Conservation (phyloP, 441 rosid genomes). For the Syzygium syzygioides region DNA sequence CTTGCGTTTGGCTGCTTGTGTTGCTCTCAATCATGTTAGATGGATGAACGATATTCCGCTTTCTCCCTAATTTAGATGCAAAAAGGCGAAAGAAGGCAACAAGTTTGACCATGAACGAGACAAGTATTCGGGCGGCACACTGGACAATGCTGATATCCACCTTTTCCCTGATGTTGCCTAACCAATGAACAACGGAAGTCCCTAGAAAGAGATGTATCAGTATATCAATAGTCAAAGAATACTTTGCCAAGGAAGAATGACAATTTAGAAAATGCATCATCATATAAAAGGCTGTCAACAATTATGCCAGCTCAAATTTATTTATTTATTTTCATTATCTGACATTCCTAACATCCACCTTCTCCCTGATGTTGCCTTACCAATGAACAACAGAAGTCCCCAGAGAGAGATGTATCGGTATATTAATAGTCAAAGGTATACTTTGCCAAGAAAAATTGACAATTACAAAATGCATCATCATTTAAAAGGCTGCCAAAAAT, state of each 20-base stretch:
- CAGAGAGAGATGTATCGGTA: slow-evolving; percentile 13
- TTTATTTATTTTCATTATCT: neutral
- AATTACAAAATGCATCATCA: neutral
- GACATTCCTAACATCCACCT: slow-evolving; percentile 32
- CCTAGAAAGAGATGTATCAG: slow-evolving; percentile 27
- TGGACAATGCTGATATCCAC: slow-evolving; percentile 33
- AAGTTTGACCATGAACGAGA: slow-evolving; percentile 45
- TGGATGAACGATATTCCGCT: slow-evolving; percentile 40
- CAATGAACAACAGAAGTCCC: slow-evolving; percentile 34
- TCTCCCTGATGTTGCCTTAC: slow-evolving; percentile 41
- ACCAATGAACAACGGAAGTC: slow-evolving; percentile 31
- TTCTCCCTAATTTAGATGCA: slow-evolving; percentile 44
- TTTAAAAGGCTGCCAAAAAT: neutral
- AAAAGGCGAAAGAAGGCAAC: slow-evolving; percentile 37
- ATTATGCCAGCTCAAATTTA: neutral
- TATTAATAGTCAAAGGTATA: neutral
- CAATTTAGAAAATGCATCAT: neutral
- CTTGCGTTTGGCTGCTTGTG: slow-evolving; percentile 21
- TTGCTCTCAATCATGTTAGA: slow-evolving; percentile 37
- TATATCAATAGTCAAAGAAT: neutral
- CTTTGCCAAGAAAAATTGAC: neutral
- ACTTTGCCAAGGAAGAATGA: neutral
- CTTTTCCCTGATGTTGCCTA: slow-evolving; percentile 40
- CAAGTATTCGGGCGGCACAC: slow-evolving; percentile 23
- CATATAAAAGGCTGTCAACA: neutral